Conservation (phyloP, 2,329 filamentous ascomycete species). For the Pyrenophora seminiperda region DNA sequence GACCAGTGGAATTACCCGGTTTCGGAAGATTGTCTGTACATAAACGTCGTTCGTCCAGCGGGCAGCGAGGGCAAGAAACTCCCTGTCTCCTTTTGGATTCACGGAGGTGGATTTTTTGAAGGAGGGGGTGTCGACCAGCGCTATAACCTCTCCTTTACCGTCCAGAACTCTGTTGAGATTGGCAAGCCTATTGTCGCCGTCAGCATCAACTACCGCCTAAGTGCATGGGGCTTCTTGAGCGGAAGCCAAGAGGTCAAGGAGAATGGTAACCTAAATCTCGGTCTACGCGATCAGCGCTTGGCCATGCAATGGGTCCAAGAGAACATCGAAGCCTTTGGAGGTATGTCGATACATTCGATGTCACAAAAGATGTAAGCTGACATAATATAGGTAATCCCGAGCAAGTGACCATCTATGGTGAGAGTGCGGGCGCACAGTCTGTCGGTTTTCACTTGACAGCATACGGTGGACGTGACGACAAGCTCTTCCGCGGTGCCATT, state of each 20-base stretch:
- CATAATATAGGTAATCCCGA: conserved; percentile 41
- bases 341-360: conserved; percentile 41
- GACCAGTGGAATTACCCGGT: conserved; percentile 52
- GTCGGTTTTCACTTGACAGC: conserved; percentile 55
- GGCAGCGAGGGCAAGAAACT: conserved; percentile 46
- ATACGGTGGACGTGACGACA: conserved; percentile 55
- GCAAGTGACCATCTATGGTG: conserved; percentile 54
- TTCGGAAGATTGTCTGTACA: conserved; percentile 57
- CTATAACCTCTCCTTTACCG: conserved; percentile 57
- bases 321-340: conserved; percentile 53
- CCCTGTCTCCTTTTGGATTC: conserved; percentile 62
- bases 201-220: conserved; percentile 59
- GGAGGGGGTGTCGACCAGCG: conserved; percentile 60
- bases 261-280: conserved; percentile 56
- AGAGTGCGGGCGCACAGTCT: conserved; percentile 52
- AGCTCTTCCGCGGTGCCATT: conserved; percentile 54
- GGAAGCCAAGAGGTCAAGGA: conserved; percentile 38
- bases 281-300: conserved; percentile 54
- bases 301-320: conserved; percentile 54
- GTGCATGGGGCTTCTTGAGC: conserved; percentile 67
- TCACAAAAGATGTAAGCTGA: conserved; percentile 30
- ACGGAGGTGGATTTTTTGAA: conserved; percentile 58
- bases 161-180: conserved; percentile 54
- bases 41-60: conserved; percentile 58
- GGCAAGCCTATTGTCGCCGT: conserved; percentile 55